Evolutionary conservation across 495 filamentous ascomycete species (phyloP), one percentile per base, ranked within the genome.

Genomic region (Tetracladium marchalianum): DNA sequence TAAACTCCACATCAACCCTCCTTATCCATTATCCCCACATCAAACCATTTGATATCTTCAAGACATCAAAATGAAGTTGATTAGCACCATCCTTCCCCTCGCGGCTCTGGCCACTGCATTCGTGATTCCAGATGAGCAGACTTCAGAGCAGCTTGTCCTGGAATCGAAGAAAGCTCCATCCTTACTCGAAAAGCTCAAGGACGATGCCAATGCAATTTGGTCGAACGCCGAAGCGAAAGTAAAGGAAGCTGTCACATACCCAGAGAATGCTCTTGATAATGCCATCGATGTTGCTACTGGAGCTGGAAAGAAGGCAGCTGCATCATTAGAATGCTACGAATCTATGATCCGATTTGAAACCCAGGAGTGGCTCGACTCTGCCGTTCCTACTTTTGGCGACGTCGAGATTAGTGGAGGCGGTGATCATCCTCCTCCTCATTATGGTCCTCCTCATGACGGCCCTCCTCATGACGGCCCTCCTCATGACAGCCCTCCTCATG

Each of bases 71-170:
- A 60, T 60, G 57, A 60, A 55, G 54, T 46, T 57, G 11, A 31
- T 51, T 24, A 32, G 31, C 15, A 53, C 38, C 24, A 4, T 82
- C 5, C 52, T 82, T 48, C 73, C 75, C 46, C 59, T 81, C 15
- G 71, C 66, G 42, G 70, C 72, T 12, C 48, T 76, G 8, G 65
- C 66, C 46, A 60, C 72, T 19, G 80, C 77, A 27, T 65, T 87
- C 49, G 72, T 85, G 32, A 65, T 83, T 39, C 78, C 77, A 10
- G 72, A 80, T 34, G 64, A 75, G 42, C 59, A 66, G 24, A 61
- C 69, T 4, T 54, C 71, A 9, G 55, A 67, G 31, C 56, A 70
- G 27, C 54, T 74, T 43, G 54, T 61, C 22, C 61, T 70, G 45
- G 57, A 68, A 39, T 50, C 63, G 19, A 59, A 67, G 16, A 51